Base-by-base conservation (phyloP, 179 eudicot genomes). In the Vitellaria paradoxa region DNA sequence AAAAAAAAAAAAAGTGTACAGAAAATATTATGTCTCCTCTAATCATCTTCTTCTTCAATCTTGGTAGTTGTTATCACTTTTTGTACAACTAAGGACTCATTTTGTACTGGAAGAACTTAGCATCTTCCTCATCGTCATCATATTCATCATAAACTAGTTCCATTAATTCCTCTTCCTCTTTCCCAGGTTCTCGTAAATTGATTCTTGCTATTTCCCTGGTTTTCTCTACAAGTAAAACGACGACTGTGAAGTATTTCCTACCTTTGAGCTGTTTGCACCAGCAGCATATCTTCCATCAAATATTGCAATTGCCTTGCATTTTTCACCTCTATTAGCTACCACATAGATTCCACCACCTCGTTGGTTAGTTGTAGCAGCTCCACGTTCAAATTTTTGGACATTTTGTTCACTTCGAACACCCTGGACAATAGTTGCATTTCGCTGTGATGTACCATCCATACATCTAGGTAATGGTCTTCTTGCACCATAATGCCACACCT, bases 21-120 rank as follows among this genome's bases (percentile, higher is more conserved):
- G 37, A 68, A 68, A 14, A 26, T 68, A 24, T 12, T 68, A 49
- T 42, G 71, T 15, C 52, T 49, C 71, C 71, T 42, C 71, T 23
- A 42, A 45, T 59, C 63, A 6, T 68, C 71, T 14, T 40, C 71
- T 9, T 68, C 52, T 14, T 68, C 71, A 14, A 42, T 15, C 18
- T 15, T 68, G 6, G 71, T 12, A 4, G 47, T 26, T 26, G 70
- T 66, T 47, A 66, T 56, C 61, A 56, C 61, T 8, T 15, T 8
- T 4, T 14, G 12, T 10, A 18, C 63, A 15, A n/a, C 63, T 49
- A 68, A 68, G 11, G 21, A 40, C 71, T 45, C 52, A 20, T 53
- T 21, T 68, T 12, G 0, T 3, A 42, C 53, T 10, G 20, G 71
- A 23, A 15, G 10, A 15, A 59, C 2, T 6, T 59, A 15, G 18